phyloP scores from a whole-genome alignment of 129 eudicot species.

The Glebionis coronaria region DNA sequence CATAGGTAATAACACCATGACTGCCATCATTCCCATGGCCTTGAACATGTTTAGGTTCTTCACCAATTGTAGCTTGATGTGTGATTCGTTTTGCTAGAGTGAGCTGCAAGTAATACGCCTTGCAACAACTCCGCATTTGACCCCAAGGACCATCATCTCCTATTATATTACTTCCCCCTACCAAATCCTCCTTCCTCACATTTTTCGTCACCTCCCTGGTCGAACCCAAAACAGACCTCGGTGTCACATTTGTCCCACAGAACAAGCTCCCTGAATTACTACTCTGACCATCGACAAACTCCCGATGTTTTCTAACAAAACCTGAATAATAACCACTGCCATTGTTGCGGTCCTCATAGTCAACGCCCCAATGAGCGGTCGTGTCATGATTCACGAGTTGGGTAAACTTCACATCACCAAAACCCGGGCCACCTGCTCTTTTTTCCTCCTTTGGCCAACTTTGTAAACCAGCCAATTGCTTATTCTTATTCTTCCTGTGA shows the following conservation, averaged over 20 bases:
- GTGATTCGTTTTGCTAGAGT: conserved; percentile 54
- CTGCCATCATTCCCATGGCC: conserved; percentile 19
- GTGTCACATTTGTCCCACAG: no score
- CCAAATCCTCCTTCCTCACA: conserved; percentile 30
- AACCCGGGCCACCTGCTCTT: conserved; percentile 7
- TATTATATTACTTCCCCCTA: conserved; percentile 5
- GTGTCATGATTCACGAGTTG: conserved; percentile 16
- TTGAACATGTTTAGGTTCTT: conserved; percentile 38
- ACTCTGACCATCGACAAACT: no score
- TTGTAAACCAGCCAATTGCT: conserved; percentile 46
- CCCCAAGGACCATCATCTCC: conserved; percentile 17
- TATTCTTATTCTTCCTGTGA: conserved; percentile 15
- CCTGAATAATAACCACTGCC: conserved; percentile 6
- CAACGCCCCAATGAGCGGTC: neutral
- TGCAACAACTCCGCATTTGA: conserved; percentile 36
- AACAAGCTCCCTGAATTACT: no score
- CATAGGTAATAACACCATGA: conserved; percentile 34
- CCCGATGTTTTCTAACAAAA: no score
- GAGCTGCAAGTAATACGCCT: conserved; percentile 62
- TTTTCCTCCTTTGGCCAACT: conserved; percentile 54
- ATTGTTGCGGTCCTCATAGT: conserved; percentile 5
- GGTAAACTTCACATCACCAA: conserved; percentile 37
- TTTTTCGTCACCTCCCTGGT: no score
- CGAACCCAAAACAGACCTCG: no score
- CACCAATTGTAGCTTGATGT: conserved; percentile 37